phyloP scores from a whole-genome alignment of 108 stramenopile species.

The Nitzschia sp. region DNA sequence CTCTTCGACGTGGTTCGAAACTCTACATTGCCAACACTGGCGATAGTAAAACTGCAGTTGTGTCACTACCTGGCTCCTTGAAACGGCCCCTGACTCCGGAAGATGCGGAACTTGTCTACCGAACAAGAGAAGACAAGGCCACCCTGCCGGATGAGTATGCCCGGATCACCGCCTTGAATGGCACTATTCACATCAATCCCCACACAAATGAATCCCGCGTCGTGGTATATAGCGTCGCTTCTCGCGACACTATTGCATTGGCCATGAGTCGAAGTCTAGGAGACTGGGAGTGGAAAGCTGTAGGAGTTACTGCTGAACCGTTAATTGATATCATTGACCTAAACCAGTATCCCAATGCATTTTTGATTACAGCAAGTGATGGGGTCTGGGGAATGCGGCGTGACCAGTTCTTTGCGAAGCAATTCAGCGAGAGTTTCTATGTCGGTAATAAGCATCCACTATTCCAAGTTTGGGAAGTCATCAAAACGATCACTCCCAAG shows the following conservation, averaged over 20 bases:
- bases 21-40: constrained; percentile 74
- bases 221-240: constrained; percentile 36
- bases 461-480: constrained; percentile 12
- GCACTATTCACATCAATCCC: constrained; percentile 55
- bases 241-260: constrained; percentile 58
- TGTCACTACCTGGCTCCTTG: not conserved
- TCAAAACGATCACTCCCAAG: constrained; percentile 27
- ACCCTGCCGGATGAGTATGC: constrained; percentile 58
- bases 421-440: constrained; percentile 46
- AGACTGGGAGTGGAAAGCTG: constrained; percentile 60
- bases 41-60: constrained; percentile 67
- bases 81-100: constrained; percentile 10
- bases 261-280: constrained; percentile 79
- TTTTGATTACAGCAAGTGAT: constrained; percentile 71
- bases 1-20: constrained; percentile 49
- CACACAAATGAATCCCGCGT: constrained; percentile 50
- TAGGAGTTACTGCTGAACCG: constrained; percentile 77
- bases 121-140: constrained; percentile 57
- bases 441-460: constrained; percentile 13
- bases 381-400: constrained; percentile 67
- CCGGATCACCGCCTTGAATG: constrained; percentile 65
- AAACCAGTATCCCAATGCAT: constrained; percentile 30
- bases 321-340: constrained; percentile 57
- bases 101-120: constrained; percentile 12
- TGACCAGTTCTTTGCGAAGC: constrained; percentile 53